phyloP scores from a whole-genome alignment of 2,329 filamentous ascomycete species.

The Teratosphaeria pseudoeucalypti region DNA sequence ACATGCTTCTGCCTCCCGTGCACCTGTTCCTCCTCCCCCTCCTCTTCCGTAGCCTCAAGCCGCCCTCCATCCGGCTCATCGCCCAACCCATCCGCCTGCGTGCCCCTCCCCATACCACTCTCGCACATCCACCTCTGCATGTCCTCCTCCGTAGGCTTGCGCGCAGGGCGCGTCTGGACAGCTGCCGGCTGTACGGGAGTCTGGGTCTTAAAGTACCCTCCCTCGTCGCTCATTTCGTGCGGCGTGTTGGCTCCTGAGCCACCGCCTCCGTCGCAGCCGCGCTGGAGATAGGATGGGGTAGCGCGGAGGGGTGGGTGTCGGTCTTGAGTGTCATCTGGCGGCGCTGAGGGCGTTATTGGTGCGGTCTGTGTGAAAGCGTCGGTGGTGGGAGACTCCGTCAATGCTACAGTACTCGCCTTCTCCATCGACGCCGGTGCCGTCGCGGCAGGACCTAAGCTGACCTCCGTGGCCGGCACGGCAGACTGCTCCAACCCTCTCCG shows the following conservation, averaged over 20 bases:
- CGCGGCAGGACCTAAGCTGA: background rate
- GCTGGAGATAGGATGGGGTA: conserved; percentile 10
- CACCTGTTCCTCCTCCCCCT: conserved; percentile 1
- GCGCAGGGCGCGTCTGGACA: conserved; percentile 33
- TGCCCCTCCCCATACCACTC: conserved; percentile 37
- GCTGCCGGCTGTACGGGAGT: background rate
- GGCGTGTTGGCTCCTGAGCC: conserved; percentile 24
- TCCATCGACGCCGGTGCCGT: background rate
- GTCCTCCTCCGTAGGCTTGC: conserved; percentile 31
- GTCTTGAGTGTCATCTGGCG: conserved; percentile 1
- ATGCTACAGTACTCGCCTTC: background rate
- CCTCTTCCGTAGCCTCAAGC: background rate
- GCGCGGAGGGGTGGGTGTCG: conserved; percentile 1
- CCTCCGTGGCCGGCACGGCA: conserved; percentile 8
- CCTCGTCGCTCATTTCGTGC: conserved; percentile 31
- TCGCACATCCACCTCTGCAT: conserved; percentile 34
- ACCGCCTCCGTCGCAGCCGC: conserved; percentile 25
- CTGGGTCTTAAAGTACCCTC: conserved; percentile 24
- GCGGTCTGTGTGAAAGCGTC: background rate
- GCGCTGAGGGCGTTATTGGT: conserved; percentile 2
- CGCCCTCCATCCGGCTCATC: conserved; percentile 25
- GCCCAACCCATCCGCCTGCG: conserved; percentile 36
- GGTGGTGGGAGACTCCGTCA: background rate
- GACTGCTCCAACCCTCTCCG: conserved; percentile 11
- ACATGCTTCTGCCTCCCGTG: background rate